phyloP scores from a whole-genome alignment of 257 asterid species.

The Ilex asprella region DNA sequence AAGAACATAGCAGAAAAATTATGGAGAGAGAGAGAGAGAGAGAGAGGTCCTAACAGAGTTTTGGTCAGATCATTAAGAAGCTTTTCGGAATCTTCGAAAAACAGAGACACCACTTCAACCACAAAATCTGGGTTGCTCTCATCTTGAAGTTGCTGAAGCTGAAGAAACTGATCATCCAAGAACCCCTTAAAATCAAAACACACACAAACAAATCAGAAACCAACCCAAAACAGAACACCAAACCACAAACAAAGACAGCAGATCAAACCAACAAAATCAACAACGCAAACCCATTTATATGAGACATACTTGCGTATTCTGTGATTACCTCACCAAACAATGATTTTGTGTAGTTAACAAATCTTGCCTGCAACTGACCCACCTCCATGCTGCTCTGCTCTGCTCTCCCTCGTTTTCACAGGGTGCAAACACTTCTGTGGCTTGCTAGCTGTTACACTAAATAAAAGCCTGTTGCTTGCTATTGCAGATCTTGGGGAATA shows the following conservation, averaged over 20 bases:
- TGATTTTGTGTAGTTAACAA: conserved; percentile 34
- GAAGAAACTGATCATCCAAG: conserved; percentile 73
- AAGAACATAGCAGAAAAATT: not conserved
- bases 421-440: too few species aligned
- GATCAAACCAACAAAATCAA: too few species aligned
- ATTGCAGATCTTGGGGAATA: conserved; percentile 25
- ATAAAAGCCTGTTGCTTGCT: conserved; percentile 13
- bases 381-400: conserved; percentile 40
- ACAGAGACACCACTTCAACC: conserved; percentile 72
- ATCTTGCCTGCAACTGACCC: conserved; percentile 60
- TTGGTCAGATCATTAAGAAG: conserved; percentile 65
- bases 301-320: conserved; percentile 29
- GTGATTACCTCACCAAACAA: too few species aligned
- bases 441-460: not conserved
- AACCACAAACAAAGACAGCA: too few species aligned
- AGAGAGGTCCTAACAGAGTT: conserved; percentile 39
- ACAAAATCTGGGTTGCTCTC: conserved; percentile 86
- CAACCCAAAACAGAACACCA: too few species aligned
- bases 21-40: not conserved
- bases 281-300: not conserved
- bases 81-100: conserved; percentile 78
- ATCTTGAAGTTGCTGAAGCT: conserved; percentile 80
- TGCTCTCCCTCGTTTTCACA: too few species aligned
- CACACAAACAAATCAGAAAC: not conserved
- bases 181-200: conserved; percentile 41